A percentile compares a stretch with the other conserved stretches of the same genome.
These are phyloP conservation scores for Boletus pseudopeckii DNA, from an alignment of 768 basidiomycete genomes.

Conservation along the genomic window DNA sequence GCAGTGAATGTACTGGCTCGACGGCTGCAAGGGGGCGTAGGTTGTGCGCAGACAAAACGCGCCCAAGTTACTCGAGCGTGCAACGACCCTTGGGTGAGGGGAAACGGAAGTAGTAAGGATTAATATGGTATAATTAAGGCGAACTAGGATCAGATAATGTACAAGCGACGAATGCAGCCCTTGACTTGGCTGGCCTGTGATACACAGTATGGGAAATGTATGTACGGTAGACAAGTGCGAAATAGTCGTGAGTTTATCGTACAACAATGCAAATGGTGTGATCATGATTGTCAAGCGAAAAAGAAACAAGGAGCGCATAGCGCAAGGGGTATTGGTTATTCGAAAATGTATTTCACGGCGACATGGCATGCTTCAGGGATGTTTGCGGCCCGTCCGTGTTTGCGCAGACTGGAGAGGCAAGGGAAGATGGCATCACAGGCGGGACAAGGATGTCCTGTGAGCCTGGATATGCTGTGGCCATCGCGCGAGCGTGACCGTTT, in stretches of 20 bases:
- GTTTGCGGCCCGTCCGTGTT: slow-evolving; percentile 52
- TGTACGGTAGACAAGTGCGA: slow-evolving; percentile 25
- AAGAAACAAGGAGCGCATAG: too few species aligned
- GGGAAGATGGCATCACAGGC: slow-evolving; percentile 71
- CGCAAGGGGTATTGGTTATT: slow-evolving; percentile 30
- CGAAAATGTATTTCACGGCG: slow-evolving; percentile 74
- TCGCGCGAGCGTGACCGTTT: slow-evolving; percentile 53
- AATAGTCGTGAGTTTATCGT: slow-evolving; percentile 31
- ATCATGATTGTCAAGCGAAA: slow-evolving; percentile 15
- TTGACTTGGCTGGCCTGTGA: slow-evolving; percentile 11
- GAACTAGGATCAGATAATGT: slow-evolving; percentile 29
- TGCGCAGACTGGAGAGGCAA: slow-evolving; percentile 54
- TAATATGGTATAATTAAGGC: slow-evolving; percentile 39
- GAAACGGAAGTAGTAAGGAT: slow-evolving; percentile 16
- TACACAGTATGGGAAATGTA: slow-evolving; percentile 22
- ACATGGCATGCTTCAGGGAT: slow-evolving; percentile 68
- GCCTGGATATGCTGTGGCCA: slow-evolving; percentile 35
- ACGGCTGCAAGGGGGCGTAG: not conserved
- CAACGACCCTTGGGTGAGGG: not conserved
- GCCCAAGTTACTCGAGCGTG: not conserved
- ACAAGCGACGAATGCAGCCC: slow-evolving; percentile 22
- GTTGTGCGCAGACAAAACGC: slow-evolving; percentile 6
- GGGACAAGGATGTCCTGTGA: slow-evolving; percentile 62
- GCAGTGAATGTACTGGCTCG: not conserved
- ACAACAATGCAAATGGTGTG: slow-evolving; percentile 25